Conservation (phyloP, 495 filamentous ascomycete genomes). For the Thermothielavioides terrestris region DNA sequence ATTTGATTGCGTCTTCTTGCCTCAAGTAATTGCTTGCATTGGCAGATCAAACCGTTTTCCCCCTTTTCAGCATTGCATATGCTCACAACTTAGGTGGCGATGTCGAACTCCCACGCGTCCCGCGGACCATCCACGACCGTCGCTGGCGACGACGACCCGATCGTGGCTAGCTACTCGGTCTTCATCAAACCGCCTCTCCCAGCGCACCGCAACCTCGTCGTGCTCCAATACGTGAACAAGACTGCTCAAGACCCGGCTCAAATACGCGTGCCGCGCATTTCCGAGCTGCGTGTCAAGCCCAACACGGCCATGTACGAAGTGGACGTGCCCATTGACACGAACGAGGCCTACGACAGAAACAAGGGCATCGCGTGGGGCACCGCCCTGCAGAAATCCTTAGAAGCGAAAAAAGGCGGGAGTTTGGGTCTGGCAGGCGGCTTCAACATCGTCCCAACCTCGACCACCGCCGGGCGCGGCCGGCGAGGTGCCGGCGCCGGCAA, state of each 20-base stretch:
- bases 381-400: slow-evolving; percentile 32
- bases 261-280: slow-evolving; percentile 22
- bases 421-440: slow-evolving; percentile 42
- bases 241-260: slow-evolving; percentile 22
- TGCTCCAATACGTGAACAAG: slow-evolving; percentile 38
- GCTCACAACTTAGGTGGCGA: too few species aligned
- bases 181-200: slow-evolving; percentile 39
- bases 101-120: not conserved
- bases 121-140: not conserved
- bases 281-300: slow-evolving; percentile 38
- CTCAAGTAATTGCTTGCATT: too few species aligned
- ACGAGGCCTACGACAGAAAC: slow-evolving; percentile 35
- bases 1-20: too few species aligned
- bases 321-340: slow-evolving; percentile 36
- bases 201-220: slow-evolving; percentile 34
- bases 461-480: slow-evolving; percentile 11
- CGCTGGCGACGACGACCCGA: slow-evolving; percentile 31
- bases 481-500: slow-evolving; percentile 12
- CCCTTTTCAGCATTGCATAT: too few species aligned
- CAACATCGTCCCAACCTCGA: slow-evolving; percentile 27
- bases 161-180: slow-evolving; percentile 40
- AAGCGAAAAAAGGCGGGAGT: slow-evolving; percentile 39
- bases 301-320: slow-evolving; percentile 40
- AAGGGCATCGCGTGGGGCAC: slow-evolving; percentile 41
- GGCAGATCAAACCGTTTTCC: too few species aligned